Evolutionary conservation across 2,329 filamentous ascomycete genomes (phyloP).

Genomic region (Fusarium sp.): DNA sequence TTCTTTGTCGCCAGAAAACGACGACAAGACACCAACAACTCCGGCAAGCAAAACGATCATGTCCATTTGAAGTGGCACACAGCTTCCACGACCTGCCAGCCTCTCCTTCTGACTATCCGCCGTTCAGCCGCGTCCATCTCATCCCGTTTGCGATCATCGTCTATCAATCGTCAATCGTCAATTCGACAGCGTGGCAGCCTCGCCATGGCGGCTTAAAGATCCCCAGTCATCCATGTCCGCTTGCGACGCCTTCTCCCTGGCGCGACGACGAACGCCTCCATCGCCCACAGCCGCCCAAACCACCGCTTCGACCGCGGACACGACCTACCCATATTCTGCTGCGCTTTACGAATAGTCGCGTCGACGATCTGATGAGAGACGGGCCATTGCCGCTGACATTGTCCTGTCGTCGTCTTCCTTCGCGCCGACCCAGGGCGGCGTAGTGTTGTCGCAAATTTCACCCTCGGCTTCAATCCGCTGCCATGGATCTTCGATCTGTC

Average conservation of each 20-base stretch:
- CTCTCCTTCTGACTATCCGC: conserved; percentile 2
- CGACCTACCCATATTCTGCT: neutral
- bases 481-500: conserved; percentile 66
- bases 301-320: conserved; percentile 12
- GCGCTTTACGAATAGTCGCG: conserved; percentile 32
- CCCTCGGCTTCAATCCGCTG: conserved; percentile 5
- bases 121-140: conserved; percentile 11
- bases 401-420: conserved; percentile 34
- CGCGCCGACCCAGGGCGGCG: conserved; percentile 29
- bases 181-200: conserved; percentile 45
- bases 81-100: conserved; percentile 19
- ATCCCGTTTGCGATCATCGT: conserved; percentile 20
- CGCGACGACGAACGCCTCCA: conserved; percentile 42
- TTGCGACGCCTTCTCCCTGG: conserved; percentile 43
- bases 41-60: conserved; percentile 30
- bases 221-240: conserved; percentile 45
- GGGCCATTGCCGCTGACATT: conserved; percentile 34
- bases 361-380: conserved; percentile 35
- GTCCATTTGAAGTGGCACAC: conserved; percentile 28
- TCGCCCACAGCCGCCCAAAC: conserved; percentile 16
- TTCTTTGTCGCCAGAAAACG: conserved; percentile 42
- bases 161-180: conserved; percentile 39
- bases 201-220: conserved; percentile 46
- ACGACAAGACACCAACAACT: conserved; percentile 40
- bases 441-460: conserved; percentile 32